These are phyloP conservation scores for Physocladia obscura DNA, from an alignment of 192 early-diverging fungal genomes.

Conservation along the genomic window DNA sequence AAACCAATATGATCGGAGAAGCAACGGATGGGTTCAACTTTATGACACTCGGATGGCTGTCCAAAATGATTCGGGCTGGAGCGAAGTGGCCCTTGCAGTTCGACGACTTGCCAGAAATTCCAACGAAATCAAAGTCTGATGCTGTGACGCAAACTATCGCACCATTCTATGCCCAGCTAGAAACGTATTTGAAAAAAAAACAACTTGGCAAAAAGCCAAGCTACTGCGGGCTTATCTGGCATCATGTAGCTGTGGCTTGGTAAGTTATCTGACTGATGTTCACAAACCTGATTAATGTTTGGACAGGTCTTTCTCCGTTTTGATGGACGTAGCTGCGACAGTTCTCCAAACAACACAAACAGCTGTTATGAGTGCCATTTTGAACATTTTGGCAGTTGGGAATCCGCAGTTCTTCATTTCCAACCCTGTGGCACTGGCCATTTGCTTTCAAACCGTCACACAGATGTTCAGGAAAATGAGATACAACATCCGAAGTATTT, in stretches of 20 bases:
- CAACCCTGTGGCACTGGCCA: background rate
- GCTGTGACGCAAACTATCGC: background rate
- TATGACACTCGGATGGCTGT: conserved; percentile 9
- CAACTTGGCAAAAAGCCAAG: background rate
- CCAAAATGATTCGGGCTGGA: background rate
- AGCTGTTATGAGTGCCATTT: conserved; percentile 7
- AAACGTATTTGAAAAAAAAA: background rate
- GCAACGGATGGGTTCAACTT: conserved; percentile 4
- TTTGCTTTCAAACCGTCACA: too few relatives aligned
- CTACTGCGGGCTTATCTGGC: too few relatives aligned
- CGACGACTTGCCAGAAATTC: conserved; percentile 1
- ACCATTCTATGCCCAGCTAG: background rate
- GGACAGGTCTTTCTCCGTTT: too few relatives aligned
- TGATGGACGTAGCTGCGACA: background rate
- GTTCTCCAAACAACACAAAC: conserved; percentile 2
- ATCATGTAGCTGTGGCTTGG: too few relatives aligned
- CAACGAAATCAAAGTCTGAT: background rate
- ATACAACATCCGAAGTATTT: conserved; percentile 7
- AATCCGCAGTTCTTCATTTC: conserved; percentile 10
- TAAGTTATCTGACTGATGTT: too few relatives aligned
- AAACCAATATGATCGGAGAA: background rate
- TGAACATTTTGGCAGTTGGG: background rate
- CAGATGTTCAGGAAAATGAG: conserved; percentile 8
- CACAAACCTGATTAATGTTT: too few relatives aligned
- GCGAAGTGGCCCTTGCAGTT: conserved; percentile 1